Evolutionary conservation across 768 basidiomycete genomes (phyloP).

Genomic region (Terana coerulea): DNA sequence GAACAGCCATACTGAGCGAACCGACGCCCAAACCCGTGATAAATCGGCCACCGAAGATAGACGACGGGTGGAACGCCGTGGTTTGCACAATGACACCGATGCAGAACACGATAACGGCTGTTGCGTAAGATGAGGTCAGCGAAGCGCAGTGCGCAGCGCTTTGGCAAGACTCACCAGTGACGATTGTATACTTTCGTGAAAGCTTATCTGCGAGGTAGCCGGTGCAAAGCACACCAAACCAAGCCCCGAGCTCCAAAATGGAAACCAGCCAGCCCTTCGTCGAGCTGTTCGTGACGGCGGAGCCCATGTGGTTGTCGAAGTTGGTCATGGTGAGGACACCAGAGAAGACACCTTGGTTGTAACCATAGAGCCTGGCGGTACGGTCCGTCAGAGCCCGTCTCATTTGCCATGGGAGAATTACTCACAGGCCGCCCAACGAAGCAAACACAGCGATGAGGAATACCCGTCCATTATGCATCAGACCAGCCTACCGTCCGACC

Average conservation of each 20-base stretch:
- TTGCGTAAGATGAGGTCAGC: background rate
- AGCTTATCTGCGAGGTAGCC: conserved; percentile 72
- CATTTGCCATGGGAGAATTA: conserved; percentile 14
- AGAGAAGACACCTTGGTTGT: conserved; percentile 67
- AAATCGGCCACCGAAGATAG: conserved; percentile 58
- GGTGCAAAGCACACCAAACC: conserved; percentile 70
- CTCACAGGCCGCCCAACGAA: conserved; percentile 72
- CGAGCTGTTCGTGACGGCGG: conserved; percentile 45
- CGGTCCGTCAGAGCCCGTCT: background rate
- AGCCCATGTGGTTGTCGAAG: conserved; percentile 52
- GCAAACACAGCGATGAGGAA: conserved; percentile 74
- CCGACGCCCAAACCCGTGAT: conserved; percentile 75
- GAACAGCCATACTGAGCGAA: conserved; percentile 79
- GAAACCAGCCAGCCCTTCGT: conserved; percentile 72
- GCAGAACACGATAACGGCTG: conserved; percentile 25
- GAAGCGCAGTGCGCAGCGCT: background rate
- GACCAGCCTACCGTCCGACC: conserved; percentile 42
- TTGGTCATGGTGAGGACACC: conserved; percentile 57
- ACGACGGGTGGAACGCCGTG: conserved; percentile 48
- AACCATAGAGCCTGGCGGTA: conserved; percentile 56
- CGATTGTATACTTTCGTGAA: conserved; percentile 70
- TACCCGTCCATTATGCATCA: conserved; percentile 61
- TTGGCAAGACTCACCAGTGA: conserved; percentile 44
- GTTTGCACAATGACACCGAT: conserved; percentile 75
- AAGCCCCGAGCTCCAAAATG: conserved; percentile 72